Evolutionary conservation across 805 yeast genomes (phyloP).

Genomic region (Candida quercuum): DNA sequence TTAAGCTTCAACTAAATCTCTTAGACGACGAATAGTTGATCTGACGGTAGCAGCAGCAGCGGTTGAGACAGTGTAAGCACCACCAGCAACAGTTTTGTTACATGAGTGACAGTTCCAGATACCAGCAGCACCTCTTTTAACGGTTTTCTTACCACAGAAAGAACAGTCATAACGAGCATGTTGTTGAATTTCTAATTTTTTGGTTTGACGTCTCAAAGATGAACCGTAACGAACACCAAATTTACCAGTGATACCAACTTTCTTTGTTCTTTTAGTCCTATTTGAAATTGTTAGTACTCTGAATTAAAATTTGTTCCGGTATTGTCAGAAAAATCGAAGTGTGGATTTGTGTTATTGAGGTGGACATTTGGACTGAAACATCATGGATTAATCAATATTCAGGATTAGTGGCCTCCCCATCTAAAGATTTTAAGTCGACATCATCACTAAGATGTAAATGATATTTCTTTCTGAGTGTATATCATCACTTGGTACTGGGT

Average conservation of each 20-base stretch:
- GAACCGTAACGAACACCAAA: slow-evolving; percentile 99
- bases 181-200: slow-evolving; percentile 98
- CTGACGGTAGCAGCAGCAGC: slow-evolving; percentile 99
- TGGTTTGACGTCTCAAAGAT: slow-evolving; percentile 98
- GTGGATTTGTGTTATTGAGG: slow-evolving; percentile 4
- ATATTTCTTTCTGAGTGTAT: no score
- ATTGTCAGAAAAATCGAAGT: background rate
- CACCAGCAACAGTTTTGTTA: slow-evolving; percentile 50
- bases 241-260: slow-evolving; percentile 99
- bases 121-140: slow-evolving; percentile 97
- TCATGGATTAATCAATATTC: no score
- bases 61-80: slow-evolving; percentile 34
- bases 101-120: slow-evolving; percentile 98
- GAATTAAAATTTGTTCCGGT: background rate
- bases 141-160: slow-evolving; percentile 99
- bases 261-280: slow-evolving; percentile 99
- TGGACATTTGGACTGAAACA: no score
- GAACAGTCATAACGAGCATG: slow-evolving; percentile 99
- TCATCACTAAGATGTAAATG: no score
- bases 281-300: slow-evolving; percentile 36
- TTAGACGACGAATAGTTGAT: slow-evolving; percentile 99
- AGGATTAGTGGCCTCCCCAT: no score
- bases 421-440: no score
- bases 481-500: no score
- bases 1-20: slow-evolving; percentile 99